Evolutionary conservation across 2,329 filamentous ascomycete species (phyloP), one percentile per base, ranked within the genome.

Genomic region (Aspergillus vadensis): DNA sequence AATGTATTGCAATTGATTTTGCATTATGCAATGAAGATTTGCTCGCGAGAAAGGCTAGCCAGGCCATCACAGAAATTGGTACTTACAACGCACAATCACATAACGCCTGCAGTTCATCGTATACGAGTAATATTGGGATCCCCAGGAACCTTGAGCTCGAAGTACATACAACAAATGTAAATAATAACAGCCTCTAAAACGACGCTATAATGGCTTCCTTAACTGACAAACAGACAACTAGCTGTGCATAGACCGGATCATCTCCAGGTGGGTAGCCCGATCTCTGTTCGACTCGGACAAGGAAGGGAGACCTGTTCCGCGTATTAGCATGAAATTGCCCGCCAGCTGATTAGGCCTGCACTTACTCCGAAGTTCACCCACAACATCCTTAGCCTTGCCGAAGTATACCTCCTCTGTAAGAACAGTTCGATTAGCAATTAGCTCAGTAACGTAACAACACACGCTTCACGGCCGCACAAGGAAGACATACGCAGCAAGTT

Each of bases 371-470:
- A 99, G 80, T 76, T 99, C 94, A 58, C 94, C 95, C 3, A 99
- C 94, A 3, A 99, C 92, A 78, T 99, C 95, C 85, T 96, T 97
- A 58, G 95, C 94, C 83, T 99, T 99, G 74, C 95, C 95, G 79
- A 99, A 99, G 81, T 99, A 99, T 53, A 99, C 95, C 80, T 99
- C 95, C 83, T 99, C 82, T 84, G 69, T 56, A 66, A 38, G 60
- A 38, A 57, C 43, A 54, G 21, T 2, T 36, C 49, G 7, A 56
- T 70, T 63, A 67, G 71, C 64, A 49, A 8, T 3, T 1, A 38
- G 39, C 36, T 23, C n/a, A 9, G 44, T 12, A 64, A 30, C 47
- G 27, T 30, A 12, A 30, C 10, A 12, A 30, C 27, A 10, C 4
- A 12, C 27, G 27, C 27, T 27, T 8, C 25, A 27, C 57, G n/a